Conservation (phyloP, 2,329 filamentous ascomycete genomes). For the Colletotrichum godetiae region DNA sequence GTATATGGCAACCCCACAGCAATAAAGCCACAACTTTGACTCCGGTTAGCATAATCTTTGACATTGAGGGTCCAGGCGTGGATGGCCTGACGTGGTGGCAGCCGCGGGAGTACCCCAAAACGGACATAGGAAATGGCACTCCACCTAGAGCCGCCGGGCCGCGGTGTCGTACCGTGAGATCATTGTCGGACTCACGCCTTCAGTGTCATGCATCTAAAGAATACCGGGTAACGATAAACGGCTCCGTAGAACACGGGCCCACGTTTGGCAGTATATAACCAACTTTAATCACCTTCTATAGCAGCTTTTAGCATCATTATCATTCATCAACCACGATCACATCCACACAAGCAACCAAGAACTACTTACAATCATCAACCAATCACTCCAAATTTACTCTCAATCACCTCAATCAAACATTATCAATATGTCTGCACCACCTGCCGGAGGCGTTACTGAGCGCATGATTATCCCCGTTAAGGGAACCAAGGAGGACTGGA, state of each 20-base stretch:
- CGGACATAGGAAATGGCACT: background rate
- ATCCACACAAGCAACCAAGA: background rate
- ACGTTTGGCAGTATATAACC: background rate
- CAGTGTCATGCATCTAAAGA: background rate
- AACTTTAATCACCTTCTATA: background rate
- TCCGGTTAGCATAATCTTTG: background rate
- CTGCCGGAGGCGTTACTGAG: conserved; percentile 12
- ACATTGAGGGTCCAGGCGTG: background rate
- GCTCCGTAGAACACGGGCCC: background rate
- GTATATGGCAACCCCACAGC: background rate
- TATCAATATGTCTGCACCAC: conserved; percentile 14
- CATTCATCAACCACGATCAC: background rate
- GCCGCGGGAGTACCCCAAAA: background rate
- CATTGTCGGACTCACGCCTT: background rate
- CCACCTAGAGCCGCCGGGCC: background rate
- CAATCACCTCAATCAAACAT: background rate
- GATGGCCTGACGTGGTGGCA: background rate
- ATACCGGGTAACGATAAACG: background rate
- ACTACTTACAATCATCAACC: background rate
- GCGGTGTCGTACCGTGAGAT: background rate
- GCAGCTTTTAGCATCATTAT: background rate
- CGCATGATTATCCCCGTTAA: conserved; percentile 29
- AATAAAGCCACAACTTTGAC: background rate
- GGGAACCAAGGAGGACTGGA: conserved; percentile 29
- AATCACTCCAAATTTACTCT: background rate